phyloP scores from a whole-genome alignment of 2,329 filamentous ascomycete genomes.

The Fusarium chaquense region DNA sequence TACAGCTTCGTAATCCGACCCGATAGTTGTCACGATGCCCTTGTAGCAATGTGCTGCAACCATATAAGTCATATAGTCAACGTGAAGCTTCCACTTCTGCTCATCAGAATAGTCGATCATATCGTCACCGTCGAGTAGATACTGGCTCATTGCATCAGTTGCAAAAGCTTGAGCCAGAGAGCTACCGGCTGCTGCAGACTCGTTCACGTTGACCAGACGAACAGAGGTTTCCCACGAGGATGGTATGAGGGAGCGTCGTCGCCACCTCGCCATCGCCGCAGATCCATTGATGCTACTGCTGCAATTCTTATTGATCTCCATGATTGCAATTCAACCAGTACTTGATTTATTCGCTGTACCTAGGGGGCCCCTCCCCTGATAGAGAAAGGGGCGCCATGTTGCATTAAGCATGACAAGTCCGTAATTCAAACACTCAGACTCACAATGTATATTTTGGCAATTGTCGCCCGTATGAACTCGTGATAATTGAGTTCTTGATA shows the following conservation, averaged over 20 bases:
- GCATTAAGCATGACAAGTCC: slow-evolving; percentile 43
- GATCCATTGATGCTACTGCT: slow-evolving; percentile 27
- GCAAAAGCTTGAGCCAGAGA: slow-evolving; percentile 83
- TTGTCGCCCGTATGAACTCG: slow-evolving; percentile 68
- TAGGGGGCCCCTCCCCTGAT: slow-evolving; percentile 38
- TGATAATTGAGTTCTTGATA: slow-evolving; percentile 67
- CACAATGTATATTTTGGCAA: slow-evolving; percentile 66
- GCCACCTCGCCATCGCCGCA: slow-evolving; percentile 47
- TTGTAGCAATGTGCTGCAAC: slow-evolving; percentile 80
- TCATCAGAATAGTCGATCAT: slow-evolving; percentile 71
- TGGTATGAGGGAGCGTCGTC: slow-evolving; percentile 63
- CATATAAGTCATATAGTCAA: slow-evolving; percentile 81
- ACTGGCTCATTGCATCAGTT: slow-evolving; percentile 78
- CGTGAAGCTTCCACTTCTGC: slow-evolving; percentile 80
- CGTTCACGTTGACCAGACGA: slow-evolving; percentile 72
- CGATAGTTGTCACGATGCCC: slow-evolving; percentile 79
- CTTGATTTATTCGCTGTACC: slow-evolving; percentile 38
- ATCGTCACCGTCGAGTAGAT: slow-evolving; percentile 80
- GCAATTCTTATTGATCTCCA: slow-evolving; percentile 56
- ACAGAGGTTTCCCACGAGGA: slow-evolving; percentile 66
- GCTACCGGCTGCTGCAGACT: slow-evolving; percentile 77
- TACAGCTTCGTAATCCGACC: slow-evolving; percentile 80
- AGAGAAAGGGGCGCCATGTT: slow-evolving; percentile 33
- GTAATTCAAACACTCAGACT: slow-evolving; percentile 37
- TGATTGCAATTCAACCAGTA: slow-evolving; percentile 53